Base-by-base conservation (phyloP, 352 stramenopile species). In the Halophytophthora batemanensis region DNA sequence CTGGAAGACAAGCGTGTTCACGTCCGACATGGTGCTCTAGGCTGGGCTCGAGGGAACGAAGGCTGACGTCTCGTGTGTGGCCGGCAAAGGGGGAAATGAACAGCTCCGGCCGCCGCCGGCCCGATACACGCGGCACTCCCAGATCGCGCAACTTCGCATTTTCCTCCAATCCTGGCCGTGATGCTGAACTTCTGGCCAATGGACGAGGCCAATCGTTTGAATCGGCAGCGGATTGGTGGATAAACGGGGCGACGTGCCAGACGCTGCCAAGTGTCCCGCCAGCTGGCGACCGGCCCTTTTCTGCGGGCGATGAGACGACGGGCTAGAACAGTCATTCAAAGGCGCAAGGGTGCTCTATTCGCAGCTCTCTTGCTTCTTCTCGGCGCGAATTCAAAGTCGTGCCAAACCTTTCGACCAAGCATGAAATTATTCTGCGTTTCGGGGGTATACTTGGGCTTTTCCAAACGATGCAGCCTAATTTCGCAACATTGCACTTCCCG, bases 1-100 rank as follows among this genome's bases (percentile, higher is more conserved):
- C 69, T 98, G 85, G 69, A 99, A 97, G 48, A 98, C 84, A 67
- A 94, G 79, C 42, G 82, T 71, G 74, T 94, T 94, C 65, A 93
- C 77, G 82, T 94, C 84, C 61, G 84, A 94, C 84, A 94, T 94
- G 56, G 43, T 67, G 50, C 35, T 45, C 3, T 19, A 10, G 5
- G 31, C 2, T 1, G 3, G 21, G 29, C 8, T 42, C 19, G 17
- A 3, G 35, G 28, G 3, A 19, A 34, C 39, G 36, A 21, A 18
- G 19, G n/a, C 17, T 43, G n/a, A 22, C n/a, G 37, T 25, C 18
- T 13, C 18, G 37, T 38, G 33, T 38, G 33, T 17, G 33, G 33
- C 33, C 15, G 33, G 58, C 19, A 64, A 70, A 53, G 39, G 45
- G 45, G 56, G 53, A 46, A 71, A 62, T 69, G 59, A 61, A 17